These are phyloP conservation scores for Protomyces gravidus DNA, from an alignment of 1,139 yeast genomes.

Conservation along the genomic window DNA sequence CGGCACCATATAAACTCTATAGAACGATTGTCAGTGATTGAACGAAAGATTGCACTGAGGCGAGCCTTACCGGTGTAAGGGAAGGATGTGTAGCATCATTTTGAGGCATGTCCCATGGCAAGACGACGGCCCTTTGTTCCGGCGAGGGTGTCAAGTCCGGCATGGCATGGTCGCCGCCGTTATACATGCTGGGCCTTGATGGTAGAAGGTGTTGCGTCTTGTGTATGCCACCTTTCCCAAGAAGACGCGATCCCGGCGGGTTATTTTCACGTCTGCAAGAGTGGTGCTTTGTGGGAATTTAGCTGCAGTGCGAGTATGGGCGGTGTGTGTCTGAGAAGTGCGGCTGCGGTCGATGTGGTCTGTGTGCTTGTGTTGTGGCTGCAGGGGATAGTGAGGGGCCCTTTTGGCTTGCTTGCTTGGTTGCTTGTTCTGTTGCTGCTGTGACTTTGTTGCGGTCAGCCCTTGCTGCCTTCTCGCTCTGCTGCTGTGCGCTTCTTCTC, in stretches of 20 bases:
- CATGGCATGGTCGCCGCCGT: neutral
- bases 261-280: no score
- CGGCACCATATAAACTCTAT: neutral
- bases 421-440: no score
- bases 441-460: neutral
- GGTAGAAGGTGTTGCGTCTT: no score
- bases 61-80: neutral
- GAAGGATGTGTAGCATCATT: neutral
- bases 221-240: no score
- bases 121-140: neutral
- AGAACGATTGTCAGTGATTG: neutral
- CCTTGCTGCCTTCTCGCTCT: neutral
- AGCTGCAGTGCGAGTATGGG: no score
- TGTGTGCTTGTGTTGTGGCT: neutral
- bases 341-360: no score
- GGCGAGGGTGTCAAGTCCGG: neutral
- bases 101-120: slow-evolving; percentile 1
- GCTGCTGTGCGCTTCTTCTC: no score
- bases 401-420: no score
- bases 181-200: neutral
- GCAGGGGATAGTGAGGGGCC: no score
- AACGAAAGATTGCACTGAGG: neutral
- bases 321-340: no score
- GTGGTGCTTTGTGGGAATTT: no score
- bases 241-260: no score